Evolutionary conservation across 176 grass and related monocot genomes (phyloP).

Genomic region (Zea mays): Zm-B73-REFERENCE-NAM-5.0 NC_050096.1:177967501-177968000

Average conservation of each 20-base stretch:
- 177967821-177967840: constrained; percentile 76
- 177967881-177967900: constrained; percentile 23
- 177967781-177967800: background rate
- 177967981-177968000: background rate
- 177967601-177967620: constrained; percentile 17
- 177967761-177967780: background rate
- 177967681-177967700: constrained; percentile 17
- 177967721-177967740: constrained; percentile 60
- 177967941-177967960: background rate
- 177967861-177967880: constrained; percentile 96
- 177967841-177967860: constrained; percentile 79
- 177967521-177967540: too few relatives aligned
- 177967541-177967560: background rate
- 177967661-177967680: too few relatives aligned
- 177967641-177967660: too few relatives aligned
- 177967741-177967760: constrained; percentile 81
- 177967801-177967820: constrained; percentile 10
- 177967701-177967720: constrained; percentile 63
- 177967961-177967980: background rate
- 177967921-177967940: constrained; percentile 3
- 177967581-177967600: too few relatives aligned
- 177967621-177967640: background rate
- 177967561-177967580: background rate
- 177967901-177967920: constrained; percentile 23
- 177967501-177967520: too few relatives aligned